Base-by-base conservation (phyloP, 768 basidiomycete species). In the Suillus lakei region DNA sequence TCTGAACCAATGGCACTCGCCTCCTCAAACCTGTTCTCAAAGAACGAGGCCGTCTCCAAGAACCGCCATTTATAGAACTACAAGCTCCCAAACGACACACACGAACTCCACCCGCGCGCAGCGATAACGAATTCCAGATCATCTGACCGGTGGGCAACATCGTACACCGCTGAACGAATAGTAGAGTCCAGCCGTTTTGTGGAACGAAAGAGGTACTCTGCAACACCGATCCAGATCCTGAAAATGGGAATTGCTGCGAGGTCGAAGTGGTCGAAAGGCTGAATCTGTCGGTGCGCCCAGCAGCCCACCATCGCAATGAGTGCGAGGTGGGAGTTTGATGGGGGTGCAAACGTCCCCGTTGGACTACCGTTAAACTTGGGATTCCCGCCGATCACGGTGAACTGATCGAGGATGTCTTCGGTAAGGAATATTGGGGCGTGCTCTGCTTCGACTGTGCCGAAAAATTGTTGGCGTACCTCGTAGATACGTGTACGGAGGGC, bases 251-350 rank as follows among this genome's bases (percentile, higher is more conserved):
- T 99, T 9, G 96, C 97, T 0, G 97, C 97, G 53, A 99, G 88
- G 9, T 91, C 86, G 67, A 99, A 88, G 79, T 99, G 96, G 39
- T 87, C 88, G 74, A 93, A 97, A 0, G 98, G 98, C 62, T 92
- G 87, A 73, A 98, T 96, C 0, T 83, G 80, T 60, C 98, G 87
- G 60, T 86, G 85, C 9, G 93, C 91, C 98, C 98, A 99, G 71
- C 93, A 96, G 78, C 99, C n/a, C 98, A 98, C 98, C 96, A 99
- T 99, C 18, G 96, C 96, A 56, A 99, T 87, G 9, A 99, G 84
- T 10, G 94, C 90, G 63, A 99, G 87, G 75, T 99, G 97, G 1
- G 95, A 96, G 75, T 99, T 98, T 8, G 86, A 86, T 5, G 67
- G 76, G 63, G 68, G 76, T n/a, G 69, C 64, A 61, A n/a, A 26